Base-by-base conservation (phyloP, 192 early-diverging fungal genomes). In the Gigaspora rosea region DNA sequence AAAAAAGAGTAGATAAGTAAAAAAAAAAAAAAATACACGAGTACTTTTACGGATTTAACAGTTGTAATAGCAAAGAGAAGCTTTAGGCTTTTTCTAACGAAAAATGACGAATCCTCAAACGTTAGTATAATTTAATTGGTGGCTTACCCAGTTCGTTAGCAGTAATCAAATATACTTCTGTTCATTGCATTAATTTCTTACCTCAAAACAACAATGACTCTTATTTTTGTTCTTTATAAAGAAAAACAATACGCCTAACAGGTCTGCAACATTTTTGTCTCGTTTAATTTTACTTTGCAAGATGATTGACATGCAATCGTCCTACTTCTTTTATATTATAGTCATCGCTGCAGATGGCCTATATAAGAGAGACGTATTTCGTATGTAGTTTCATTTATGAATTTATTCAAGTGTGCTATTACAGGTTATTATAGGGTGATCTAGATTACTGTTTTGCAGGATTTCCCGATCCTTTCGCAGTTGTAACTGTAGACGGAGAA, bases 381-480 rank as follows among this genome's bases (percentile, higher is more conserved):
- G 90, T 90, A 88, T 86, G 88, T 85, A 18, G 27, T 54, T 52
- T 41, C 15, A 36, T 71, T 66, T 65, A 59, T 8, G 32, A 51
- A 48, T 54, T 36, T 2, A 49, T 35, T 52, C 63, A 56, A 8
- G 0, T 0, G 36, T 15, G 11, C n/a, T 32, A 35, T 3, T 62
- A 47, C 15, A 32, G 50, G 15, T 32, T 35, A 32, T n/a, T 33
- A 32, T 64, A 64, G 49, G 20, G 1, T 64, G 41, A 20, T 8
- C 9, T 7, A 50, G 20, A 16, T 76, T 63, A 33, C 8, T 51
- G 13, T 67, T 18, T 67, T 76, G 12, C 12, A 91, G 89, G 92
- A 11, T 83, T 94, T 64, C 97, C 97, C 13, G 96, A 99, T 82
- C 96, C 97, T 27, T 97, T 99, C 87, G 97, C 94, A 11, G 93